These are phyloP conservation scores for Talaromyces sp. DNA, from an alignment of 2,329 filamentous ascomycete species.

Conservation along the genomic window DNA sequence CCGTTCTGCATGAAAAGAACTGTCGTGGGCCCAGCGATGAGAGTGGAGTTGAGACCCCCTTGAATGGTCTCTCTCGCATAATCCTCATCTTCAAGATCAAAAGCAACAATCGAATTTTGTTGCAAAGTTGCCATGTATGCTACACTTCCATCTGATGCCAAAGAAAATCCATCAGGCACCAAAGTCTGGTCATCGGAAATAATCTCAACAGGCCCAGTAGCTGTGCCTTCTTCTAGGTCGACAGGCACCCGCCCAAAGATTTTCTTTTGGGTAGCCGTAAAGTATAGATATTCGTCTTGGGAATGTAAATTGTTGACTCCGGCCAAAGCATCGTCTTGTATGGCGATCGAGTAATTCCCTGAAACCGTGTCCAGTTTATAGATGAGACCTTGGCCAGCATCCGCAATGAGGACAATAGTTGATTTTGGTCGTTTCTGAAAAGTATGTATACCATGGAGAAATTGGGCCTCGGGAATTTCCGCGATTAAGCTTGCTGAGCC, in stretches of 20 bases:
- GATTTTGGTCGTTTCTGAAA: slow-evolving; percentile 10
- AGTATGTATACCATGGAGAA: slow-evolving; percentile 13
- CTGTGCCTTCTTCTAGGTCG: slow-evolving; percentile 11
- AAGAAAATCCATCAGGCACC: slow-evolving; percentile 15
- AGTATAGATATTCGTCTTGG: slow-evolving; percentile 13
- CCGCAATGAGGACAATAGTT: slow-evolving; percentile 12
- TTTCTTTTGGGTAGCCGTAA: slow-evolving; percentile 12
- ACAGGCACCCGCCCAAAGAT: slow-evolving; percentile 16
- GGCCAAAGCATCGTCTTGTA: slow-evolving; percentile 12
- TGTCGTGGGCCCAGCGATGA: slow-evolving; percentile 13
- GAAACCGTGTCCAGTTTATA: slow-evolving; percentile 13
- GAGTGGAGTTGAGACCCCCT: slow-evolving; percentile 9
- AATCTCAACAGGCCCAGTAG: slow-evolving; percentile 12
- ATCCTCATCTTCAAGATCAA: slow-evolving; percentile 8
- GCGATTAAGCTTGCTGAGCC: slow-evolving; percentile 7
- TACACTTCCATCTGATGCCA: slow-evolving; percentile 11
- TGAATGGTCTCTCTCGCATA: slow-evolving; percentile 2
- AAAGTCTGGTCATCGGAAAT: slow-evolving; percentile 10
- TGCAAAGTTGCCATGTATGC: slow-evolving; percentile 14
- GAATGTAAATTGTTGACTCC: slow-evolving; percentile 14
- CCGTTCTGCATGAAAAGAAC: slow-evolving; percentile 13
- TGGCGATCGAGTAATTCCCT: slow-evolving; percentile 11
- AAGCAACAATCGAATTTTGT: slow-evolving; percentile 12
- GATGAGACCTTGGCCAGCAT: slow-evolving; percentile 12
- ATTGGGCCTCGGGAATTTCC: slow-evolving; percentile 12